A percentile compares a stretch with the other conserved stretches of the same genome.
Conservation (phyloP, 768 basidiomycete genomes). For the Lepiota venenata region DNA sequence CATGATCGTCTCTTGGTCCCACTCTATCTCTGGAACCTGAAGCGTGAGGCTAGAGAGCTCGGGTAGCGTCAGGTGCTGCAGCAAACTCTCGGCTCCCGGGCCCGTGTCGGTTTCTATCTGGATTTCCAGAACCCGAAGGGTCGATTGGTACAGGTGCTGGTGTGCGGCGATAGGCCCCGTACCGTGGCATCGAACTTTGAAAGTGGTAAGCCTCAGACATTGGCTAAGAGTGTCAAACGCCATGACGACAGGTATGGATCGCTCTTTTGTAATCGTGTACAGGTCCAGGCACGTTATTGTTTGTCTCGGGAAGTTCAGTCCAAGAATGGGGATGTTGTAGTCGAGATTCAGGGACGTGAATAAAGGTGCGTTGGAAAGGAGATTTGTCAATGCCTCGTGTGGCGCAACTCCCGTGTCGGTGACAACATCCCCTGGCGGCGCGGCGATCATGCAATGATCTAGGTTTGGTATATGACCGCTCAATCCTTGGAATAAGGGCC, state of each 20-base stretch:
- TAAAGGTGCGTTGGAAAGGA: background rate
- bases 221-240: conserved; percentile 6
- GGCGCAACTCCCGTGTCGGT: background rate
- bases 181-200: conserved; percentile 6
- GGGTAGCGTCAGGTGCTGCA: conserved; percentile 3
- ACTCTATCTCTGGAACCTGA: background rate
- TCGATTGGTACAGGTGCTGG: no score
- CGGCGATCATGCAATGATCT: conserved; percentile 5
- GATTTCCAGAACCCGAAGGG: background rate
- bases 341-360: conserved; percentile 2
- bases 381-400: background rate
- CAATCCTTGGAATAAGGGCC: conserved; percentile 6
- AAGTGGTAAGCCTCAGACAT: background rate
- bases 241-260: conserved; percentile 9
- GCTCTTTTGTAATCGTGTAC: conserved; percentile 2
- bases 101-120: conserved; percentile 10
- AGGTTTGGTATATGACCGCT: background rate
- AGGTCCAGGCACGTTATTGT: conserved; percentile 5
- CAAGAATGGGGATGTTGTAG: conserved; percentile 1
- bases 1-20: conserved; percentile 10
- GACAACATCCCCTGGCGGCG: conserved; percentile 2
- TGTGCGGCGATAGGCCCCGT: no score
- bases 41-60: background rate
- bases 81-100: conserved; percentile 4
- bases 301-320: conserved; percentile 2